These are phyloP conservation scores for Pseudomassariella vexata DNA, from an alignment of 2,329 filamentous ascomycete genomes.

Conservation along the genomic window DNA sequence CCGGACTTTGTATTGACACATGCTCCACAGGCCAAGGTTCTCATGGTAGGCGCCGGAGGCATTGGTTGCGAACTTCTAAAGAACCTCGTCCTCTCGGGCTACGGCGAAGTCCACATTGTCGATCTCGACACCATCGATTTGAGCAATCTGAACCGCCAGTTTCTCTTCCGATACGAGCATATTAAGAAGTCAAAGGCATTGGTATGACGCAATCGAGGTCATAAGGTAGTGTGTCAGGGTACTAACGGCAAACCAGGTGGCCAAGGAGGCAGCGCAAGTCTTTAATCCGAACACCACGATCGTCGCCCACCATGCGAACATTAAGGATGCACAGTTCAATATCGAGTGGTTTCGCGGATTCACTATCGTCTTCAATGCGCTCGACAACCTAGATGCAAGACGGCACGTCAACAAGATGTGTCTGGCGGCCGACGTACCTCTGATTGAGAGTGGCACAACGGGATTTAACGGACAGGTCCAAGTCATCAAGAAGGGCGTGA, in stretches of 20 bases:
- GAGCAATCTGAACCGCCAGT: slow-evolving; percentile 95
- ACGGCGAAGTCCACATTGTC: slow-evolving; percentile 88
- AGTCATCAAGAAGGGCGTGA: slow-evolving; percentile 86
- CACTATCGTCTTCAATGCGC: slow-evolving; percentile 86
- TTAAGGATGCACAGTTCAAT: slow-evolving; percentile 83
- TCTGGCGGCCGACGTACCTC: slow-evolving; percentile 77
- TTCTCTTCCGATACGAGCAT: slow-evolving; percentile 92
- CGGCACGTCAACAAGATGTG: slow-evolving; percentile 98
- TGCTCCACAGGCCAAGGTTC: slow-evolving; percentile 63
- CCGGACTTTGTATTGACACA: slow-evolving; percentile 25
- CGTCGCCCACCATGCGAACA: slow-evolving; percentile 86
- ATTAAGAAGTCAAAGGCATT: slow-evolving; percentile 96
- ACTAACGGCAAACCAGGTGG: slow-evolving; percentile 54
- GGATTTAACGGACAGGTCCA: slow-evolving; percentile 98
- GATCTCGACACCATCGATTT: slow-evolving; percentile 98
- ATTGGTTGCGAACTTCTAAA: slow-evolving; percentile 98
- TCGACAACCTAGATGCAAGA: slow-evolving; percentile 91
- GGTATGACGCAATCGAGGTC: slow-evolving; percentile 43
- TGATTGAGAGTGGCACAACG: slow-evolving; percentile 95
- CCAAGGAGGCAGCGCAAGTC: slow-evolving; percentile 80
- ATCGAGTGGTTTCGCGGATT: slow-evolving; percentile 84
- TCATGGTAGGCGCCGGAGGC: slow-evolving; percentile 93
- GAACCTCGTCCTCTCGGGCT: slow-evolving; percentile 87
- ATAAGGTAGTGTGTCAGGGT: slow-evolving; percentile 7
- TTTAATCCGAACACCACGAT: slow-evolving; percentile 90